Conservation (phyloP, 108 stramenopile genomes). For the Hondaea fermentalgiana region DNA sequence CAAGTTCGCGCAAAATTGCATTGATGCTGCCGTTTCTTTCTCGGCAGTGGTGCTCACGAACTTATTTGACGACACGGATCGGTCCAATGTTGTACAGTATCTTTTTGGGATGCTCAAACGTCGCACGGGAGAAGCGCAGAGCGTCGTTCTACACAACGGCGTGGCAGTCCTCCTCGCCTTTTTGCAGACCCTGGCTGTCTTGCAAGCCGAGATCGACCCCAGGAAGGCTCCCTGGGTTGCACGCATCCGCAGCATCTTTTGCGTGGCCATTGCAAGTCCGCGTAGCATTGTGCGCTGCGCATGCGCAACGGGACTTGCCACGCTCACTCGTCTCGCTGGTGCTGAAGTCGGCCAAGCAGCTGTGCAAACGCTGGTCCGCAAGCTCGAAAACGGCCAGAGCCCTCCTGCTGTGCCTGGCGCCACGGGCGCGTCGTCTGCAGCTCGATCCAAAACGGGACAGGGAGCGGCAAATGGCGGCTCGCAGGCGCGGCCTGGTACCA, state of each 20-base stretch:
- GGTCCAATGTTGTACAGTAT: background rate
- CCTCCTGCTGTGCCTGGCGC: background rate
- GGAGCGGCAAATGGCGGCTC: background rate
- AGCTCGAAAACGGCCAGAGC: background rate
- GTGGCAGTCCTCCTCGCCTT: background rate
- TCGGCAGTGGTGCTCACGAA: background rate
- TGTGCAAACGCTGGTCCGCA: background rate
- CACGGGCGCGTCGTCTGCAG: background rate
- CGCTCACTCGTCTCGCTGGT: background rate
- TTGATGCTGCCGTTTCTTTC: background rate
- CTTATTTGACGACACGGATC: background rate
- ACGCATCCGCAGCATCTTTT: background rate
- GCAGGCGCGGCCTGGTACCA: background rate
- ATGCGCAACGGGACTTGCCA: background rate
- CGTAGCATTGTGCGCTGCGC: background rate
- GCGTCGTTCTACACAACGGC: background rate
- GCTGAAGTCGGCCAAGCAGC: background rate
- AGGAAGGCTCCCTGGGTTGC: background rate
- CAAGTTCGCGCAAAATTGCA: background rate
- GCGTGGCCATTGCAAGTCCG: constrained; percentile 5
- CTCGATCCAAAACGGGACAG: too few species aligned
- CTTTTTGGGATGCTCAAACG: background rate
- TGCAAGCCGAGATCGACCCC: background rate
- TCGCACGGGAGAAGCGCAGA: background rate
- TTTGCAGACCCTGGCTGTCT: background rate